Conservation (phyloP, 2,329 filamentous ascomycete genomes). For the Penicillium aurantiogriseum region DNA sequence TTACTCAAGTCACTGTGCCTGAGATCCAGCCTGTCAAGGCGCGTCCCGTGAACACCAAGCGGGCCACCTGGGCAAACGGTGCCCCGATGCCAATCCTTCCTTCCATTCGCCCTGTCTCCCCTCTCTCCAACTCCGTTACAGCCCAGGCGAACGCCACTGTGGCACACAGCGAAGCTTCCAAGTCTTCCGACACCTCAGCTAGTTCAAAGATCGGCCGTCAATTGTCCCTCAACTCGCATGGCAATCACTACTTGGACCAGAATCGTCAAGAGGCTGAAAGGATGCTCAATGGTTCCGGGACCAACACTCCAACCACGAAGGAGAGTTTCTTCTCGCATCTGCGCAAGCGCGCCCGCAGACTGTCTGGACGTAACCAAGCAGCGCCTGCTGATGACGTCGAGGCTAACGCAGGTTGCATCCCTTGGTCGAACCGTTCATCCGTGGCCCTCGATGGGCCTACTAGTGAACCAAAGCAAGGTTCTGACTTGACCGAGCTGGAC, state of each 20-base stretch:
- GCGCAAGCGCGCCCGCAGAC: constrained; percentile 83
- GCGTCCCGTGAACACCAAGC: constrained; percentile 67
- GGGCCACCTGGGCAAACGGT: constrained; percentile 90
- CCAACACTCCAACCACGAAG: constrained; percentile 72
- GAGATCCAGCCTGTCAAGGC: constrained; percentile 51
- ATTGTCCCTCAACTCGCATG: constrained; percentile 85
- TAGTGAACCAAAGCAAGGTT: constrained; percentile 46
- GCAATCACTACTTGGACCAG: constrained; percentile 86
- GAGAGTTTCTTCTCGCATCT: constrained; percentile 99
- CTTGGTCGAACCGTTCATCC: constrained; percentile 84
- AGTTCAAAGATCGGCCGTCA: constrained; percentile 93
- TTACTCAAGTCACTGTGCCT: constrained; percentile 41
- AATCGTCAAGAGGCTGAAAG: constrained; percentile 90
- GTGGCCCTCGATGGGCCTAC: constrained; percentile 68
- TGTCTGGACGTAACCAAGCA: constrained; percentile 86
- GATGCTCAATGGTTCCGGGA: constrained; percentile 77
- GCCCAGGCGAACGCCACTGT: constrained; percentile 75
- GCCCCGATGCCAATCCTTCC: constrained; percentile 91
- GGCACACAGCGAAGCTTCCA: constrained; percentile 51
- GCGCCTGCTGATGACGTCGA: constrained; percentile 85
- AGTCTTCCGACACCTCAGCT: constrained; percentile 28
- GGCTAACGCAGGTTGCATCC: constrained; percentile 85
- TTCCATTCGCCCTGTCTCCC: constrained; percentile 90
- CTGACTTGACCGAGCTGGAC: constrained; percentile 60
- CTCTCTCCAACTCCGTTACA: constrained; percentile 89